phyloP scores from a whole-genome alignment of 2,329 filamentous ascomycete genomes.

The Neoascochyta sp. region DNA sequence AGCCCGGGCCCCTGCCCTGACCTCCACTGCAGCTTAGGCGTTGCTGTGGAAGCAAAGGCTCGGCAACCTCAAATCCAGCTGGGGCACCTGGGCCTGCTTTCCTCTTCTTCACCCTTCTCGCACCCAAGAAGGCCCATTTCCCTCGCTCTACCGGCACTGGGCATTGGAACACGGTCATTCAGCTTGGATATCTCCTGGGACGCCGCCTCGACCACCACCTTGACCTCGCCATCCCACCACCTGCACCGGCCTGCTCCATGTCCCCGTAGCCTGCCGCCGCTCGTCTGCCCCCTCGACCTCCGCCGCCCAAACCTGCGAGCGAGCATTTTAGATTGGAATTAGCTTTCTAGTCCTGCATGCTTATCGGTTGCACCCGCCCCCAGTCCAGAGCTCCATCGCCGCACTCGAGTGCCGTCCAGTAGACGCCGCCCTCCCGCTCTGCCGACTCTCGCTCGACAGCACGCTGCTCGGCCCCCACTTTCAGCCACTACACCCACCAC shows the following conservation, averaged over 20 bases:
- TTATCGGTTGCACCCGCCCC: conserved; percentile 26
- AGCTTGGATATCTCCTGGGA: conserved; percentile 21
- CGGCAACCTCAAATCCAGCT: conserved; percentile 38
- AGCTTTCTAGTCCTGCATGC: conserved; percentile 39
- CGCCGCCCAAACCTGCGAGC: conserved; percentile 22
- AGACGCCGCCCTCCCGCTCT: conserved; percentile 10
- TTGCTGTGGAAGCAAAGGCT: conserved; percentile 16
- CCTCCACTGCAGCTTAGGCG: conserved; percentile 21
- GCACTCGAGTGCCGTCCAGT: conserved; percentile 16
- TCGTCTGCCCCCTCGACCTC: conserved; percentile 19
- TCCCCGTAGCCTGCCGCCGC: conserved; percentile 13
- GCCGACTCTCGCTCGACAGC: conserved; percentile 23
- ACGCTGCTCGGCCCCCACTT: conserved; percentile 2
- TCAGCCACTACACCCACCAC: conserved; percentile 69
- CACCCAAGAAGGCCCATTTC: conserved; percentile 37
- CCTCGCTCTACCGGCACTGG: conserved; percentile 20
- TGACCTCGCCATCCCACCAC: conserved; percentile 18
- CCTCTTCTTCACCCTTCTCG: conserved; percentile 38
- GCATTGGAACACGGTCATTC: conserved; percentile 25
- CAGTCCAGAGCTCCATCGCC: conserved; percentile 15
- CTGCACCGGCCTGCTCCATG: conserved; percentile 16
- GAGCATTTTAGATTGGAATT: conserved; percentile 42
- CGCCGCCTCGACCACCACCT: conserved; percentile 8
- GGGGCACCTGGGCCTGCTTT: conserved; percentile 25
- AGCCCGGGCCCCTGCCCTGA: conserved; percentile 29